phyloP scores from a whole-genome alignment of 192 early-diverging fungal species.

The Lobulomyces angularis region DNA sequence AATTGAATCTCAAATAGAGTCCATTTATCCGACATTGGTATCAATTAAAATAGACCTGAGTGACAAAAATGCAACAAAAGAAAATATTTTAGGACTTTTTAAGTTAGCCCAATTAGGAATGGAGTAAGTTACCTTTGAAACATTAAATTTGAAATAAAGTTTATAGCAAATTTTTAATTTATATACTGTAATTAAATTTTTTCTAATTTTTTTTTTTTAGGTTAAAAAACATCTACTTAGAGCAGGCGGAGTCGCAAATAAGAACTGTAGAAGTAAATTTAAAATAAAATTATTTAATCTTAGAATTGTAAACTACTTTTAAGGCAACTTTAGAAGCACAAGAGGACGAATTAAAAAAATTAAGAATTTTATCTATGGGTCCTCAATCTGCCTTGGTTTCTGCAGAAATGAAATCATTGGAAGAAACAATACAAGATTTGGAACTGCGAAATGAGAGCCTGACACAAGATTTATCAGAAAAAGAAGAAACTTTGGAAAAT shows the following conservation, averaged over 20 bases:
- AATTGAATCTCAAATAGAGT: too few relatives aligned
- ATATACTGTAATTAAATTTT: background rate
- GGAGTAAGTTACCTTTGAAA: constrained; percentile 19
- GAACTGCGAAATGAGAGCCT: constrained; percentile 27
- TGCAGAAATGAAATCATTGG: constrained; percentile 21
- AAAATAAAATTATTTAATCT: background rate
- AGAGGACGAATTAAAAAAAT: constrained; percentile 13
- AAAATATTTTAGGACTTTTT: constrained; percentile 27
- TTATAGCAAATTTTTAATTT: background rate
- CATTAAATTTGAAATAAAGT: constrained; percentile 4
- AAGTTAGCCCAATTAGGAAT: constrained; percentile 28
- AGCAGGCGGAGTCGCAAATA: constrained; percentile 22
- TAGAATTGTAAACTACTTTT: background rate
- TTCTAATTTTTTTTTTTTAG: constrained; percentile 8
- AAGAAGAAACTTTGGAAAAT: constrained; percentile 20
- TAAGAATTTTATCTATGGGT: background rate
- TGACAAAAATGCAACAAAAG: constrained; percentile 21
- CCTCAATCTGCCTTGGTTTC: background rate
- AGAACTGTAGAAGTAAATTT: constrained; percentile 15
- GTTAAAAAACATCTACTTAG: constrained; percentile 30
- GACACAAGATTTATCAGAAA: constrained; percentile 13
- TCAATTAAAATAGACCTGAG: background rate
- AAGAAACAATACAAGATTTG: constrained; percentile 25
- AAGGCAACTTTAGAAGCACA: constrained; percentile 12
- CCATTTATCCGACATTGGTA: too few relatives aligned